Base-by-base conservation (phyloP, 176 grass and related monocot genomes). In the Rhipidocladum racemiflorum region DNA sequence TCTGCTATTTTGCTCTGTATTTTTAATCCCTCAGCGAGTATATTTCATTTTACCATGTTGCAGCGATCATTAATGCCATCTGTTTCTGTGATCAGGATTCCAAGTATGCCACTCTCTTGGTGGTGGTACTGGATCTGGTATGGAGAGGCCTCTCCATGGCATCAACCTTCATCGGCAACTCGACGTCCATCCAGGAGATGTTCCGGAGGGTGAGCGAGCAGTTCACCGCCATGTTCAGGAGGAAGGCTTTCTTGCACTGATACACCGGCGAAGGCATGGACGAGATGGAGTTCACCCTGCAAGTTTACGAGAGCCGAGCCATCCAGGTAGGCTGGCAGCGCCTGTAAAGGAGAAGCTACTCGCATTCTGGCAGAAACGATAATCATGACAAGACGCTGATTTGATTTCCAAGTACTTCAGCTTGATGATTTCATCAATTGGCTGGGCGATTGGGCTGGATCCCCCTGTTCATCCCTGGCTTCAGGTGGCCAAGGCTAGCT, bases 151-250 rank as follows among this genome's bases (percentile, higher is more conserved):
- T 96, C 83, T 96, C 93, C n/a, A 96, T 96, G 93, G 76, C 90
- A 0, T 92, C 90, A 0, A 96, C 93, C 44, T 96, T 96, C 77
- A 87, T 96, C 2, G 93, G 90, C 44, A 96, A 96, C 80, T 96
- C 93, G 0, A 96, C 90, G 0, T 92, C 90, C 74, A 96, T 96
- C 71, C 93, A 96, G 77, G 93, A 96, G 88, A 97, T 93, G 91
- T 95, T 95, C 86, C 82, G 93, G 80, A 92, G 90, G 85, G 93
- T 95, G 69, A 95, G 93, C 9, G 93, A 97, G 86, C 94, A 97
- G 77, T 97, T 97, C 84, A 97, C 94, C 1, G 94, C 94, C 35
- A 97, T 97, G 94, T 97, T 97, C 74, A 85, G 91, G 86, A 89
- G 94, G 78, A 97, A 97, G 85, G 94, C 94, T 66, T 94, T 94